These are phyloP conservation scores for Diatrype stigma DNA, from an alignment of 2,329 filamentous ascomycete species.

Conservation along the genomic window DNA sequence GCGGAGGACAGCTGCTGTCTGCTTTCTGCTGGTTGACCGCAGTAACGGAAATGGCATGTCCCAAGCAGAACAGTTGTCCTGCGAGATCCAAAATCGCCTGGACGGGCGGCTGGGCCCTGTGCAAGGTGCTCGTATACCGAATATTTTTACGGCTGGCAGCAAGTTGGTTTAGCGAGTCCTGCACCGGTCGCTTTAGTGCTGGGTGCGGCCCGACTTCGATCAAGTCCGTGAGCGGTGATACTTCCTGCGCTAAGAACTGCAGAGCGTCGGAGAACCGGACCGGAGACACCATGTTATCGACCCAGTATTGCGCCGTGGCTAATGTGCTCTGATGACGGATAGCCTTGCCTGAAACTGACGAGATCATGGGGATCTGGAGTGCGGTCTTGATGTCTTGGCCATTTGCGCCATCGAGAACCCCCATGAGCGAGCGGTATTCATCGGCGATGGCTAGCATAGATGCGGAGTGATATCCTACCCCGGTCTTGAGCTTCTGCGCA, in stretches of 20 bases:
- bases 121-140: constrained; percentile 16
- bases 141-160: constrained; percentile 13
- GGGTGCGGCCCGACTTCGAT: constrained; percentile 29
- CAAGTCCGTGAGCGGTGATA: constrained; percentile 18
- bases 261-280: constrained; percentile 30
- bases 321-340: constrained; percentile 6
- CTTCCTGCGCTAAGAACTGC: constrained; percentile 11
- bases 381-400: constrained; percentile 1
- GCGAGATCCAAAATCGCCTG: constrained; percentile 1
- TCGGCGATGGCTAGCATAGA: constrained; percentile 19
- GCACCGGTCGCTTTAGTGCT: constrained; percentile 24
- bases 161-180: constrained; percentile 21
- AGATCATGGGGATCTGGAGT: constrained; percentile 21
- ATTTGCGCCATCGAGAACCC: constrained; percentile 15
- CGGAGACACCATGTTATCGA: constrained; percentile 29
- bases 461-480: constrained; percentile 25
- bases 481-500: constrained; percentile 26
- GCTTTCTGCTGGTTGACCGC: background rate
- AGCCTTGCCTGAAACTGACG: constrained; percentile 15
- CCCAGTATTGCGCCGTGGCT: constrained; percentile 26
- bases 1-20: background rate
- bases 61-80: background rate
- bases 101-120: constrained; percentile 14
- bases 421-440: constrained; percentile 19
- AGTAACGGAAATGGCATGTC: background rate